These are phyloP conservation scores for Scutellaria barbata DNA, from an alignment of 257 asterid species.

Conservation along the genomic window DNA sequence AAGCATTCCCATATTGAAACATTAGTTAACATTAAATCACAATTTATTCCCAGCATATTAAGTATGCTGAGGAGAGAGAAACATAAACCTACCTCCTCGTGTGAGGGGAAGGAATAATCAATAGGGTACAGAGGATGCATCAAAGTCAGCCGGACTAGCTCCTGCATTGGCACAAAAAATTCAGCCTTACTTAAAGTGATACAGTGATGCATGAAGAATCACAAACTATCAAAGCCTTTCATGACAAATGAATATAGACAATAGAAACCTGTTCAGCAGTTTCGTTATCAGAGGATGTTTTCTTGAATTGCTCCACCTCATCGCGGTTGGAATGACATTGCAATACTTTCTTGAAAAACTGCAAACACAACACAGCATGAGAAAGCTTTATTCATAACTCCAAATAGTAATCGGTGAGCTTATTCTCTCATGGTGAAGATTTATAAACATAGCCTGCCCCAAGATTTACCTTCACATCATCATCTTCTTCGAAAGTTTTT, in stretches of 20 bases:
- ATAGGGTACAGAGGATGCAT: constrained; percentile 75
- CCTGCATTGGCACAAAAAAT: constrained; percentile 62
- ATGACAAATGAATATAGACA: constrained; percentile 5
- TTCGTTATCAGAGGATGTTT: constrained; percentile 59
- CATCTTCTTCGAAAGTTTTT: constrained; percentile 56
- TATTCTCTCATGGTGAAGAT: neutral
- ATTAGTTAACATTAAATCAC: constrained; percentile 3
- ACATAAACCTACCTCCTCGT: constrained; percentile 63
- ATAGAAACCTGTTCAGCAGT: constrained; percentile 77
- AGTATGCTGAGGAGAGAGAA: constrained; percentile 18
- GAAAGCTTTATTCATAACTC: constrained; percentile 5
- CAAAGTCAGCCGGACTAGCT: constrained; percentile 72
- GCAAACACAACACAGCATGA: constrained; percentile 34
- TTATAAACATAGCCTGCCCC: neutral
- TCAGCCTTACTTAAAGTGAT: constrained; percentile 24
- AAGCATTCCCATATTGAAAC: constrained; percentile 17
- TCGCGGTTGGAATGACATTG: constrained; percentile 63
- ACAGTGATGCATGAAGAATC: neutral
- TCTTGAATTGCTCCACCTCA: constrained; percentile 53
- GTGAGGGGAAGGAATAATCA: constrained; percentile 84
- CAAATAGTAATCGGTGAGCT: neutral
- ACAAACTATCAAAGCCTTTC: neutral
- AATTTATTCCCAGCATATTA: neutral
- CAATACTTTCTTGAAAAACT: constrained; percentile 71
- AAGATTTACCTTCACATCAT: constrained; percentile 67